A percentile compares a stretch with the other conserved stretches of the same genome.
These are phyloP conservation scores for Miscanthus lutarioriparius DNA, from an alignment of 176 grass and related monocot species.

Conservation along the genomic window DNA sequence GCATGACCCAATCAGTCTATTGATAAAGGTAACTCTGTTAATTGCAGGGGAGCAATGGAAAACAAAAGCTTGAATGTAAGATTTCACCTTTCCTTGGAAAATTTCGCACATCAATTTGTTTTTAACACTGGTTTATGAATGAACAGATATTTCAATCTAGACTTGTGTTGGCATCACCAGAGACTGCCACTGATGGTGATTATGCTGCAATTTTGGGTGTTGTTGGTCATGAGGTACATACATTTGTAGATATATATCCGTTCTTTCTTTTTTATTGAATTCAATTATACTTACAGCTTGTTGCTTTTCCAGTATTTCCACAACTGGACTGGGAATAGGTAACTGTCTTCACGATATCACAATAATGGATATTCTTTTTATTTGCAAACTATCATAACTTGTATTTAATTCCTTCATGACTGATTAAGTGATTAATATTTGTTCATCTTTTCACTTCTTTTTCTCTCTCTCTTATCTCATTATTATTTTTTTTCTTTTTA, in stretches of 20 bases:
- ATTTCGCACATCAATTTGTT: constrained; percentile 15
- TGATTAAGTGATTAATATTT: not conserved
- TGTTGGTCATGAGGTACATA: constrained; percentile 89
- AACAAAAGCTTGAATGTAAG: constrained; percentile 98
- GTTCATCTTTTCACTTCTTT: constrained; percentile 16
- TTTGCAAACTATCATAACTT: not conserved
- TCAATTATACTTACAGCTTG: constrained; percentile 22
- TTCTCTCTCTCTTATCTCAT: not conserved
- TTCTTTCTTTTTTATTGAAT: constrained; percentile 16
- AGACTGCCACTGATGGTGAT: constrained; percentile 94
- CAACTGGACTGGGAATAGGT: constrained; percentile 99
- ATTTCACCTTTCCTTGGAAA: constrained; percentile 31
- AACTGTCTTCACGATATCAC: constrained; percentile 18
- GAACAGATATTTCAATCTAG: constrained; percentile 96
- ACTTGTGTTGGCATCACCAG: constrained; percentile 96
- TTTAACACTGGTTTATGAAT: constrained; percentile 43
- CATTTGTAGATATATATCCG: constrained; percentile 2
- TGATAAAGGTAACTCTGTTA: constrained; percentile 31
- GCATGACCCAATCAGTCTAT: not conserved
- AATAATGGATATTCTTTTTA: constrained; percentile 15
- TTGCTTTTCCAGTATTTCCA: constrained; percentile 93
- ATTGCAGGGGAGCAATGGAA: constrained; percentile 97
- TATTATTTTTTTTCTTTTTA: too few relatives aligned
- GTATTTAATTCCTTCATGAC: not conserved
- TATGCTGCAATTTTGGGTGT: constrained; percentile 98